These are phyloP conservation scores for Claviceps pazoutovae DNA, from an alignment of 2,329 filamentous ascomycete genomes.

Conservation along the genomic window DNA sequence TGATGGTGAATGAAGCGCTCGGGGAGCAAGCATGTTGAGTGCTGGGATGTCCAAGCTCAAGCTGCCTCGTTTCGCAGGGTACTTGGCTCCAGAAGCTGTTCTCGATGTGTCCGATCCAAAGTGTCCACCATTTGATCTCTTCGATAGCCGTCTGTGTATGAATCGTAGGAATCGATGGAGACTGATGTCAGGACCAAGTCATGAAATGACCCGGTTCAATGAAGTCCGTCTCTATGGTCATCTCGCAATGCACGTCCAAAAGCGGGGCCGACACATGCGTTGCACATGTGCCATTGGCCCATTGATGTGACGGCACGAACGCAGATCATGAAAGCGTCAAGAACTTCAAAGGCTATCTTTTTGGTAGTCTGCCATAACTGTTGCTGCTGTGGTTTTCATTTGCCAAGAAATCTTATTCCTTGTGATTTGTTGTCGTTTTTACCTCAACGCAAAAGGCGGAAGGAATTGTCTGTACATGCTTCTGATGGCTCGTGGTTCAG, in stretches of 20 bases:
- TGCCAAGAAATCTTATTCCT: no score
- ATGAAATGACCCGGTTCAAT: neutral
- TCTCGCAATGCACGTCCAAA: no score
- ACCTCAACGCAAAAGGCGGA: neutral
- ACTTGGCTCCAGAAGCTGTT: neutral
- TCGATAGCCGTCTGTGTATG: neutral
- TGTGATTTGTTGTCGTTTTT: neutral
- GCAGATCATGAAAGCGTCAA: neutral
- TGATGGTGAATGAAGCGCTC: constrained; percentile 7
- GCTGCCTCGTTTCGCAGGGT: neutral
- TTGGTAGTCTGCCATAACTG: no score
- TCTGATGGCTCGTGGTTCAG: no score
- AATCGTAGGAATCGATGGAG: neutral
- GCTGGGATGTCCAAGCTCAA: neutral
- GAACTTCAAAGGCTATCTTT: neutral
- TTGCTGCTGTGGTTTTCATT: no score
- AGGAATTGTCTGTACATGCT: no score
- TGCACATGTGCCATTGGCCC: neutral
- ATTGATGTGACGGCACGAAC: neutral
- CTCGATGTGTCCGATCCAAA: neutral
- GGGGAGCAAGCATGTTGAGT: neutral
- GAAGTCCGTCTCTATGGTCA: no score
- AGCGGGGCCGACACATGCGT: no score
- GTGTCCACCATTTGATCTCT: neutral
- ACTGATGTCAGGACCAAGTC: neutral